Base-by-base conservation (phyloP, 345 rosid species). In the Camelina neglecta region DNA sequence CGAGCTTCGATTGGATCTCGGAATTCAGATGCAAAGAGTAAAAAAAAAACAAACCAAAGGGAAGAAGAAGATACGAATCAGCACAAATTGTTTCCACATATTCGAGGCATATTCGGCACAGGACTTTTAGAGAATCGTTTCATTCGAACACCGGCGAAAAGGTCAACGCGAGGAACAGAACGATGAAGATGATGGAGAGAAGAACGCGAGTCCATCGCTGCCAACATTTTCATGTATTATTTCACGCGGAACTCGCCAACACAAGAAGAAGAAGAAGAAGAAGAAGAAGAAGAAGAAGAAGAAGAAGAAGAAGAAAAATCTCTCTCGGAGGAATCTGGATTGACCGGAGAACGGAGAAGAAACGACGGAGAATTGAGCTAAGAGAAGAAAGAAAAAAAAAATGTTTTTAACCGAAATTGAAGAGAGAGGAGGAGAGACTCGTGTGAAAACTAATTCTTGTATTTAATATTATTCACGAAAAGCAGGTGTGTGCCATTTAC, bases 31-130 rank as follows among this genome's bases (percentile, higher is more conserved):
- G 60, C 61, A 58, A 45, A 51, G 26, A 26, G 47, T 18, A 33
- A 82, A 10, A 74, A 38, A 13, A 41, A 65, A 75, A 12, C 15
- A 60, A 33, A 35, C 24, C 29, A 5, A 15, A 18, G 18, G 18
- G 18, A 18, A 49, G 38, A 44, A 42, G 24, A 44, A 59, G 72
- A 65, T 33, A 0, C 6, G 23, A 70, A 48, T 77, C 44, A 84
- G 42, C 70, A 77, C 59, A 36, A 41, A 10, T 15, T 66, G 67
- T 23, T 64, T 54, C 67, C 73, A 85, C 78, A 80, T 86, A 86
- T 86, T 90, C 93, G 93, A 82, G 75, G 81, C 67, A 87, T 66
- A 65, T 56, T 72, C 6, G 79, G 90, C 79, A 80, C 65, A 76
- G 85, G 83, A 69, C 75, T 80, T 50, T 41, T 63, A 11, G 66